Evolutionary conservation across 768 basidiomycete species (phyloP), one percentile per base, ranked within the genome.

Genomic region (Calocybe gangraenosa): DNA sequence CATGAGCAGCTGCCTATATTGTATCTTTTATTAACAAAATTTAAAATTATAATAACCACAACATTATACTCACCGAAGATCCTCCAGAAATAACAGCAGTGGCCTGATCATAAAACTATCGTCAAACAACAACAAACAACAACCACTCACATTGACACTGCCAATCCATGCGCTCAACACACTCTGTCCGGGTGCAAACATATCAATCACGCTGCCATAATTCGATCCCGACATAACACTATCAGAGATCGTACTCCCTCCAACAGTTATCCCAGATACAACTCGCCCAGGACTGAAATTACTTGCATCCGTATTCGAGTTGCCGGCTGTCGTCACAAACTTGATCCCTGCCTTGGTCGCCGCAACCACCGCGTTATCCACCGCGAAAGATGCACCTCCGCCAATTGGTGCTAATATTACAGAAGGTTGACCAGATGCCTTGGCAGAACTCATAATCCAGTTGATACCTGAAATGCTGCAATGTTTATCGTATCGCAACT

Each of bases 341-440:
- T 37, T 45, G 7, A 52, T 33, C 21, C 51, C 47, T 6, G 51
- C 46, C 17, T 36, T 48, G 10, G 38, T 48, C 7, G 47, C 51
- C 8, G 52, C 28, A 5, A 46, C 32, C 10, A 59, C 53, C 7
- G 53, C 57, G 17, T 40, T 50, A 43, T 59, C 56, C 15, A 59
- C 25, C 8, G 59, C 47, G 3, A 37, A 30, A 4, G 50, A 48
- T 3, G 52, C 50, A 18, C 51, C 18, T n/a, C 56, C 58, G 17
- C 56, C 58, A 23, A 61, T 20, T 6, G 58, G 43, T 28, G 58
- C 48, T n/a, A 48, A 45, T 28, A 54, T 48, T 8, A 61, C 46
- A 1, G 51, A 48, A 20, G 59, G 59, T 22, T 52, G 52, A 14
- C 52, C 54, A 13, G 52, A 47, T 3, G 44, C 4, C 2, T 37